These are phyloP conservation scores for Ogataea populi-albae DNA, from an alignment of 805 yeast species.

Conservation along the genomic window DNA sequence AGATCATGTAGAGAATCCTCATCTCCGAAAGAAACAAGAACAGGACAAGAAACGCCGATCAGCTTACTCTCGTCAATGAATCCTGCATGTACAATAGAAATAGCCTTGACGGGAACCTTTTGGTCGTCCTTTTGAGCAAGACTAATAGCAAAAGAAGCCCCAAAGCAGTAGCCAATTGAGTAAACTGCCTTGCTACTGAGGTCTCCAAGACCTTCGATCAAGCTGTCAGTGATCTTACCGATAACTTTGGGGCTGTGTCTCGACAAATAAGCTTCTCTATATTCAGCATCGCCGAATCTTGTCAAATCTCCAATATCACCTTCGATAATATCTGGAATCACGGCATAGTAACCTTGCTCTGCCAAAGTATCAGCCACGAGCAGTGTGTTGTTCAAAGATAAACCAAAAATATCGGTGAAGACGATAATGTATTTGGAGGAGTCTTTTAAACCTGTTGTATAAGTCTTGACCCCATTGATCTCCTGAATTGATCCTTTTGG, in stretches of 20 bases:
- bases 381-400: slow-evolving; percentile 48
- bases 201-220: slow-evolving; percentile 8
- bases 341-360: slow-evolving; percentile 54
- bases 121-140: slow-evolving; percentile 36
- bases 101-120: slow-evolving; percentile 37
- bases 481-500: slow-evolving; percentile 41
- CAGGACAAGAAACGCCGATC: slow-evolving; percentile 50
- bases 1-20: slow-evolving; percentile 55
- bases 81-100: slow-evolving; percentile 81
- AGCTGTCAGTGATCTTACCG: neutral
- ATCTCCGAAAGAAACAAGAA: slow-evolving; percentile 70
- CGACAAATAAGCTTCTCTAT: slow-evolving; percentile 44
- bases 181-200: slow-evolving; percentile 4
- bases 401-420: slow-evolving; percentile 64
- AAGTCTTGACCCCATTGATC: slow-evolving; percentile 44
- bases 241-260: slow-evolving; percentile 37
- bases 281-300: slow-evolving; percentile 14
- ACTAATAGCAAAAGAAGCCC: slow-evolving; percentile 63
- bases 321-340: slow-evolving; percentile 66
- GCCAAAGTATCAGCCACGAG: slow-evolving; percentile 64
- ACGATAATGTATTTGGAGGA: slow-evolving; percentile 51
- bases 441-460: slow-evolving; percentile 42
- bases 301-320: slow-evolving; percentile 42
- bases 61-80: slow-evolving; percentile 60
- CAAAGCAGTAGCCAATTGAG: slow-evolving; percentile 72